phyloP scores from a whole-genome alignment of 2,329 filamentous ascomycete species.

The Gyromitra esculenta region DNA sequence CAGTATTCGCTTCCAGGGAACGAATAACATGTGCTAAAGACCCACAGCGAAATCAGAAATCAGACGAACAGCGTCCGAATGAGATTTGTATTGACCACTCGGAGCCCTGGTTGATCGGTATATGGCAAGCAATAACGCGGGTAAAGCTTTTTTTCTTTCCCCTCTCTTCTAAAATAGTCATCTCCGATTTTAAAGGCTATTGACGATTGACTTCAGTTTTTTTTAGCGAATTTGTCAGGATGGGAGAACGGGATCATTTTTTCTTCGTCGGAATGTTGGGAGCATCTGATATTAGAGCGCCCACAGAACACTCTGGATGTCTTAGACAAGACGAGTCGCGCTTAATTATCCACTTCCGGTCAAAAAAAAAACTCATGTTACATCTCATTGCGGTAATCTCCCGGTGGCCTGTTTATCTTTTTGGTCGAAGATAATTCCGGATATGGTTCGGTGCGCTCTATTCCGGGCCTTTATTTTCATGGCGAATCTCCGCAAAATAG shows the following conservation, averaged over 20 bases:
- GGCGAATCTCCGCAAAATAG: neutral
- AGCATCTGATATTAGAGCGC: slow-evolving; percentile 2
- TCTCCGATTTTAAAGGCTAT: slow-evolving; percentile 15
- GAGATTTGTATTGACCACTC: slow-evolving; percentile 9
- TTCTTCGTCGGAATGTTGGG: neutral
- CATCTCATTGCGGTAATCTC: slow-evolving; percentile 18
- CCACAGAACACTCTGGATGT: neutral
- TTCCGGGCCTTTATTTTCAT: neutral
- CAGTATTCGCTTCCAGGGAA: slow-evolving; percentile 15
- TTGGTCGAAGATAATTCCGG: neutral
- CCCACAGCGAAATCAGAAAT: slow-evolving; percentile 7
- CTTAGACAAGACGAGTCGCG: slow-evolving; percentile 11
- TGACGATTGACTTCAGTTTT: neutral
- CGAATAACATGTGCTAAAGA: slow-evolving; percentile 17
- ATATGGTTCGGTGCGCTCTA: neutral
- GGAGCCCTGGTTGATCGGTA: neutral
- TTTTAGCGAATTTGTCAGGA: neutral
- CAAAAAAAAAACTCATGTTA: slow-evolving; percentile 10
- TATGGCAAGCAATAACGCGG: slow-evolving; percentile 30
- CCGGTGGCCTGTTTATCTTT: slow-evolving; percentile 4
- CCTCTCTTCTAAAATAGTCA: slow-evolving; percentile 1
- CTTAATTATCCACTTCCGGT: slow-evolving; percentile 18
- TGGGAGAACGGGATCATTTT: neutral
- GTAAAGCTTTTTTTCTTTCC: neutral
- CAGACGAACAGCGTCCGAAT: slow-evolving; percentile 21